Evolutionary conservation across 1,139 yeast genomes (phyloP), one percentile per base, ranked within the genome.

Genomic region (Meyerozyma sp.): DNA sequence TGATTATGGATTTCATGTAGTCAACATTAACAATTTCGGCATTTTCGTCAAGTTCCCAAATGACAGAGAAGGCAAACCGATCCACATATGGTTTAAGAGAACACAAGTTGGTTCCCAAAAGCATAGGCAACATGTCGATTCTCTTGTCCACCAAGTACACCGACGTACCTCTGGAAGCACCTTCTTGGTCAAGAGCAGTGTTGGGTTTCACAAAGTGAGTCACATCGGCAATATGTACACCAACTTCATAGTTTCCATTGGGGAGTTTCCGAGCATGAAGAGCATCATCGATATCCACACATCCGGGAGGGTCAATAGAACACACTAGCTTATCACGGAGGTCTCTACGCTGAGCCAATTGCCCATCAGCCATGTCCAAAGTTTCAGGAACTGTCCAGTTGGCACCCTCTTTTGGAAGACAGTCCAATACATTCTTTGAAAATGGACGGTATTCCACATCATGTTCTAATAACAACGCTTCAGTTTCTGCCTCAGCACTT

Each of bases 281-380:
- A 1, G 99, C 98, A 70, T 94, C 99, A 71, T 94, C 99, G 55
- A 94, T 94, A 78, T 94, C 99, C 52, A 91, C 98, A 81, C 98
- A 93, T 38, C 86, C 84, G 2, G 97, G 97, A 11, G 99, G 99
- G 73, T 94, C 99, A 52, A 94, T 94, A 34, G 96, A 86, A 63
- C 99, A 94, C 36, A 94, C 90, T 40, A 89, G 70, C 54, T 89
- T 81, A 55, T 93, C 94, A 58, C 98, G 79, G 48, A 91, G 73
- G 64, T 94, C 99, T 44, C 71, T 77, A 62, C 99, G 81, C 52
- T 82, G 79, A 29, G 73, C 70, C 53, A 86, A 65, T 49, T 78
- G 70, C 9, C 79, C 77, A 59, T 84, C 93, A 4, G 79, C 81
- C 46, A 73, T 77, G 40, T 75, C 66, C 44, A 80, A 61, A 45